These are phyloP conservation scores for Ceratocystis huliohia DNA, from an alignment of 2,329 filamentous ascomycete species.

Conservation along the genomic window DNA sequence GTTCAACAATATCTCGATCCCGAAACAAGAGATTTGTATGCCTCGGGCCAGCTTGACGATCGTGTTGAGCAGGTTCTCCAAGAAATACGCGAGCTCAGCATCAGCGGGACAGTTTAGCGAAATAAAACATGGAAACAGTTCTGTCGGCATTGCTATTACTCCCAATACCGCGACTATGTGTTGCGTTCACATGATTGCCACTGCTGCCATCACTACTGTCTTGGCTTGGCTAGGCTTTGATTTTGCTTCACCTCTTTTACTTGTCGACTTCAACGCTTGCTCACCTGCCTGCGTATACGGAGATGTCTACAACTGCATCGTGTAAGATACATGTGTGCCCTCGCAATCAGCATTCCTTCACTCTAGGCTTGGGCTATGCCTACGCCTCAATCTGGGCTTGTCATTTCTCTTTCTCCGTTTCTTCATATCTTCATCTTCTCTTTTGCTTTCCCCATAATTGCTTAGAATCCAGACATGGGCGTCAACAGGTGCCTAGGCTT, in stretches of 20 bases:
- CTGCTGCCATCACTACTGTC: too few species aligned
- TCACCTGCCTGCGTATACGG: neutral
- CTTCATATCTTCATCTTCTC: neutral
- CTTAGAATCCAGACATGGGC: neutral
- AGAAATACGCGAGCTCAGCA: constrained; percentile 93
- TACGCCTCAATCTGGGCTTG: neutral
- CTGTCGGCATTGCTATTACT: neutral
- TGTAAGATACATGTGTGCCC: neutral
- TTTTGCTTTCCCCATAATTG: neutral
- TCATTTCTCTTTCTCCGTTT: neutral
- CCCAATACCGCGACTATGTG: too few species aligned
- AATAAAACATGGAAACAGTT: neutral
- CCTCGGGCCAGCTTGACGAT: constrained; percentile 78
- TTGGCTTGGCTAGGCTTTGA: neutral
- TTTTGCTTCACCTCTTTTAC: neutral
- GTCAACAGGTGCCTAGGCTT: neutral
- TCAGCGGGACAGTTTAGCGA: constrained; percentile 53
- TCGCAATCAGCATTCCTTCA: neutral
- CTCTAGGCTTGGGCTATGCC: neutral
- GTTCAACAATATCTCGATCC: constrained; percentile 97
- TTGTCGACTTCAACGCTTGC: neutral
- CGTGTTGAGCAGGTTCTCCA: constrained; percentile 91
- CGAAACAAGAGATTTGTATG: constrained; percentile 91
- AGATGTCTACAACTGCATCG: neutral
- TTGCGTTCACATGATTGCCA: too few species aligned